Conservation (phyloP, 495 filamentous ascomycete species). For the Talaromyces adpressus region DNA sequence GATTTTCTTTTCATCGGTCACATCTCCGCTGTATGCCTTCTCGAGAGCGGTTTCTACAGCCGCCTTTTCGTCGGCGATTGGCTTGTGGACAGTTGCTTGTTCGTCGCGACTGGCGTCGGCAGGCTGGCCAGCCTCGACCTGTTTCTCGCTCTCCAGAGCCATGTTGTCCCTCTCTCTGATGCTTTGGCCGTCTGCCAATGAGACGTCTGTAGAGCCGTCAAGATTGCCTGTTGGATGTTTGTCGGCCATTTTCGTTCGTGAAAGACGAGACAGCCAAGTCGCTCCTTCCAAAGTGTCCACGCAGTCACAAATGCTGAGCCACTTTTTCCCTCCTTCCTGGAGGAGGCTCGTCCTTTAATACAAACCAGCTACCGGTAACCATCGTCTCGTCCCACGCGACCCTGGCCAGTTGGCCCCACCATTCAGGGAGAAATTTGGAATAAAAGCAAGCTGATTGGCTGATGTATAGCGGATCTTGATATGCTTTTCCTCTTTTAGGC, state of each 20-base stretch:
- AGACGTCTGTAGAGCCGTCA: slow-evolving; percentile 5
- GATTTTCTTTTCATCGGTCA: neutral
- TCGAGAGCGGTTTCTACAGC: neutral
- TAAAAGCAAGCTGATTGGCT: neutral
- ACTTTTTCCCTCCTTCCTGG: too few relatives aligned
- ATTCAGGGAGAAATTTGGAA: neutral
- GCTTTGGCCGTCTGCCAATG: neutral
- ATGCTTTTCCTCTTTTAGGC: neutral
- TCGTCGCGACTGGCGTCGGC: neutral
- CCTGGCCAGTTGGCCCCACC: neutral
- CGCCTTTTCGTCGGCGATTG: neutral
- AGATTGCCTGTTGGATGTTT: neutral
- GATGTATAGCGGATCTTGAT: neutral
- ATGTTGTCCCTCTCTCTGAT: neutral
- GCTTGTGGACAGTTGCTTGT: neutral
- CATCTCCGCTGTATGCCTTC: neutral
- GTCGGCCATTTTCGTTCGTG: neutral
- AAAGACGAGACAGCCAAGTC: neutral
- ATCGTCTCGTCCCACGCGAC: too few relatives aligned
- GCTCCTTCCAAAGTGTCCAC: neutral
- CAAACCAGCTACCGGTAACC: too few relatives aligned
- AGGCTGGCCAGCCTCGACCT: neutral
- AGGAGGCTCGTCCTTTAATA: neutral
- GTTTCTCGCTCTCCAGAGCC: neutral
- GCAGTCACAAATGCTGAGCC: neutral